A percentile compares a stretch with the other conserved stretches of the same genome.
Evolutionary conservation across 2,329 filamentous ascomycete genomes (phyloP).

Genomic region (Cladosporium sp.): DNA sequence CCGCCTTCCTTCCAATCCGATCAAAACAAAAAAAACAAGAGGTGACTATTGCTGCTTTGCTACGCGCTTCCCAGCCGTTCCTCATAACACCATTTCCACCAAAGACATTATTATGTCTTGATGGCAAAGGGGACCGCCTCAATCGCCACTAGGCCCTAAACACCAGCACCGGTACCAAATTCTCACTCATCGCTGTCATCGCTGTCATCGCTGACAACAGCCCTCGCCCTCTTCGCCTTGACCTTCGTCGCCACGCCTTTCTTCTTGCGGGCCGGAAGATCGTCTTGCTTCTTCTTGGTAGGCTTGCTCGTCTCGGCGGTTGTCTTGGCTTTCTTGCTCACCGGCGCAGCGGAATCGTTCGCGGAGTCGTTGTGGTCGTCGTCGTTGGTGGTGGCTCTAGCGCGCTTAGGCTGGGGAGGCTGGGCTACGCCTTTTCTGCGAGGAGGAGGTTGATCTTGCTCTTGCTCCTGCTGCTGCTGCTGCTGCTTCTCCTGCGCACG

Average conservation of each 20-base stretch:
- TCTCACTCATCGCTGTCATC: too few relatives aligned
- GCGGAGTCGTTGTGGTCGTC: not conserved
- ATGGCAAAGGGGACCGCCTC: not conserved
- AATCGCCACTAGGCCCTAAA: too few relatives aligned
- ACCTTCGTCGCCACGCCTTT: slow-evolving; percentile 5
- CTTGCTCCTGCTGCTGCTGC: not conserved
- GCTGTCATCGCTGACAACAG: not conserved
- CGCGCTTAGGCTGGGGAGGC: not conserved
- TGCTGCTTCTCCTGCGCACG: not conserved
- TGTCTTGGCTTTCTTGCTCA: not conserved
- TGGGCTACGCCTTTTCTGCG: not conserved
- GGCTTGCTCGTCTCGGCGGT: not conserved
- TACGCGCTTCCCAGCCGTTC: too few relatives aligned
- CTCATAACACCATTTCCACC: too few relatives aligned
- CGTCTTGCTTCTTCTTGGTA: not conserved
- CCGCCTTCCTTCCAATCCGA: not conserved
- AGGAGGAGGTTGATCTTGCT: not conserved
- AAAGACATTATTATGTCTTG: not conserved
- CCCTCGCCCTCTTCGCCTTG: not conserved
- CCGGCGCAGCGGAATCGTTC: not conserved
- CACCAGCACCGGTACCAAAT: too few relatives aligned
- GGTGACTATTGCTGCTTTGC: not conserved
- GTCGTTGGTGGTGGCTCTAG: not conserved
- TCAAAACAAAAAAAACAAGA: not conserved
- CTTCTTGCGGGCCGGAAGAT: not conserved